Evolutionary conservation across 2,329 filamentous ascomycete genomes (phyloP), one percentile per base, ranked within the genome.

Genomic region (Septoria petroselini): DNA sequence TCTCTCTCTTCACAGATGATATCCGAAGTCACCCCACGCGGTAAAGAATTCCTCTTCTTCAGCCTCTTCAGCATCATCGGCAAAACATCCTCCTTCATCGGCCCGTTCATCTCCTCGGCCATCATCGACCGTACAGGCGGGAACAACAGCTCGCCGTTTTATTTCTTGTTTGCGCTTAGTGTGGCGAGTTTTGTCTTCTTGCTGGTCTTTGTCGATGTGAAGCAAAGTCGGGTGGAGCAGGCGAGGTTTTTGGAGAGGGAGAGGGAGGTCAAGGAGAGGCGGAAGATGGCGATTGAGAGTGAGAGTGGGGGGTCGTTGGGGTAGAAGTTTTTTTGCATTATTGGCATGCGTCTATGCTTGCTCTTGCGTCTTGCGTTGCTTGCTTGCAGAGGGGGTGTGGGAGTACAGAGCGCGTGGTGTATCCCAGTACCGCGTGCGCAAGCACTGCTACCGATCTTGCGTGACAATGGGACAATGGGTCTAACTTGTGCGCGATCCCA

Each of bases 31-130:
- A 85, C 82, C 0, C 83, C 83, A 0, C 73, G 80, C 4, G 83
- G 83, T 30, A 81, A 85, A 60, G 84, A 86, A 57, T 85, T 85
- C 59, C 69, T 86, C 8, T 86, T 86, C 72, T 87, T 86, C 73
- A 79, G 75, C 39, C 67, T 86, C 1, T 86, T 86, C 68, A 82
- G 77, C 54, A 84, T 86, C 58, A 78, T 85, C 21, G 82, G 83
- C 37, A 86, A 86, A 68, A 83, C 82, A 0, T 82, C 77, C 6
- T 80, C 77, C 1, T 86, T 85, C 58, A 84, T 86, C 48, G 83
- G 83, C 0, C 84, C 83, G 0, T 69, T 86, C 19, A 82, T 87
- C n/a, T 81, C 78, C 49, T 81, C 77, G 54, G 83, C 83, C 4
- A 86, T 86, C 50, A 85, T 86, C 48, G 82, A 86, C 62, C 74